phyloP scores from a whole-genome alignment of 345 rosid genomes.

The Draba incana region DNA sequence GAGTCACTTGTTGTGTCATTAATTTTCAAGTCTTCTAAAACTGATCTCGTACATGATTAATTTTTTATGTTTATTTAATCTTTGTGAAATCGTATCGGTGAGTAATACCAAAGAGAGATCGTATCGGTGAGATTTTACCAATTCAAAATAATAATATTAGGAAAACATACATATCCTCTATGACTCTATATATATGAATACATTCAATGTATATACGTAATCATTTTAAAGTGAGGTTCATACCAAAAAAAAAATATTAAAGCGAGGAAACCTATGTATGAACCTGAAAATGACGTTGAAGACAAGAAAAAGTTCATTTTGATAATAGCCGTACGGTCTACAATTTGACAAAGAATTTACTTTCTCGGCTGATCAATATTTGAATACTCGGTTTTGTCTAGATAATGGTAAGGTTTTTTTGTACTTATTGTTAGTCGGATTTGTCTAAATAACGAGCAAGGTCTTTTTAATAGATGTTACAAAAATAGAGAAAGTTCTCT shows the following conservation, averaged over 20 bases:
- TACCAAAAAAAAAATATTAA: too few species aligned
- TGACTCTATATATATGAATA: not conserved
- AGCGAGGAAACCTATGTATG: conserved; percentile 3
- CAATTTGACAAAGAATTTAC: conserved; percentile 14
- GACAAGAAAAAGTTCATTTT: conserved; percentile 21
- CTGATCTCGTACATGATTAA: too few species aligned
- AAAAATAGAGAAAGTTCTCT: too few species aligned
- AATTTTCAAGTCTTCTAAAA: not conserved
- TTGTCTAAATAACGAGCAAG: not conserved
- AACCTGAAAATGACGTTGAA: conserved; percentile 29
- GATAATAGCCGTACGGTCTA: conserved; percentile 20
- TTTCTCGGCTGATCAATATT: not conserved
- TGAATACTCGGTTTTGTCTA: too few species aligned
- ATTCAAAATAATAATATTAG: too few species aligned
- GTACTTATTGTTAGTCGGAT: conserved; percentile 24
- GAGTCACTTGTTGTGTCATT: not conserved
- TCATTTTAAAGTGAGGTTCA: not conserved
- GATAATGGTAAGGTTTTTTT: too few species aligned
- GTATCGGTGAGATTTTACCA: too few species aligned
- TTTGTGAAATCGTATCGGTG: too few species aligned
- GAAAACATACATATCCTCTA: too few species aligned
- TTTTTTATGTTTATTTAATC: too few species aligned
- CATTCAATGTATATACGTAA: not conserved
- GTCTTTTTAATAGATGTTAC: not conserved
- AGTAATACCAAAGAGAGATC: too few species aligned